These are phyloP conservation scores for Lumnitzera racemosa DNA, from an alignment of 345 rosid genomes.

Conservation along the genomic window DNA sequence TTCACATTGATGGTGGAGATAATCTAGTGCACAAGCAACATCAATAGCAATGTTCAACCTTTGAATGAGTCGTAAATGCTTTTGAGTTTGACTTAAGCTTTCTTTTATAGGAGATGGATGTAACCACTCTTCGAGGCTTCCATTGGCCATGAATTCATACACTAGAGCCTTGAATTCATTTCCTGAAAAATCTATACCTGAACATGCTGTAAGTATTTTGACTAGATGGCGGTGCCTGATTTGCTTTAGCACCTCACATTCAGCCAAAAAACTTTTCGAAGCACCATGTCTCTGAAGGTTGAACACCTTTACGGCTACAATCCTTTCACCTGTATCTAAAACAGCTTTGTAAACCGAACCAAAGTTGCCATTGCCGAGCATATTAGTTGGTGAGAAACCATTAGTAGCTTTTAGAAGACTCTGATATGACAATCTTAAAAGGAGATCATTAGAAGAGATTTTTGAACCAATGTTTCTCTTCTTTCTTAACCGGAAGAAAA, in stretches of 20 bases:
- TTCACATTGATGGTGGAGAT: constrained; percentile 10
- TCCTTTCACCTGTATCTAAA: not conserved
- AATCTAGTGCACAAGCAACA: constrained; percentile 10
- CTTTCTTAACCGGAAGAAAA: not conserved
- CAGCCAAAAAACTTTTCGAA: constrained; percentile 11
- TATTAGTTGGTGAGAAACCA: constrained; percentile 14
- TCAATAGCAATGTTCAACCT: constrained; percentile 10
- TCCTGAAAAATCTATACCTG: constrained; percentile 8
- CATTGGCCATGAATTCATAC: constrained; percentile 20
- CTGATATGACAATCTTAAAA: constrained; percentile 6
- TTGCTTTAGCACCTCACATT: constrained; percentile 16
- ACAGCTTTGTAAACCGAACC: constrained; percentile 12
- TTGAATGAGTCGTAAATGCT: not conserved
- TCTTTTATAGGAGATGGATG: not conserved
- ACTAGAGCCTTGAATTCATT: constrained; percentile 20
- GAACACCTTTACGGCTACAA: constrained; percentile 17
- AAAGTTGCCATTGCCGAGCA: constrained; percentile 16
- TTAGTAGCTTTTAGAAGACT: constrained; percentile 11
- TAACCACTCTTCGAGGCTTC: constrained; percentile 15
- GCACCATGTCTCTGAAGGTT: constrained; percentile 9
- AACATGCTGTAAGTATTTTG: constrained; percentile 14
- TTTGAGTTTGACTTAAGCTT: not conserved
- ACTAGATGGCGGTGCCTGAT: constrained; percentile 17
- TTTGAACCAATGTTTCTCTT: not conserved
- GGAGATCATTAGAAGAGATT: not conserved